phyloP scores from a whole-genome alignment of 2,329 filamentous ascomycete genomes.

The Fusarium sp. region DNA sequence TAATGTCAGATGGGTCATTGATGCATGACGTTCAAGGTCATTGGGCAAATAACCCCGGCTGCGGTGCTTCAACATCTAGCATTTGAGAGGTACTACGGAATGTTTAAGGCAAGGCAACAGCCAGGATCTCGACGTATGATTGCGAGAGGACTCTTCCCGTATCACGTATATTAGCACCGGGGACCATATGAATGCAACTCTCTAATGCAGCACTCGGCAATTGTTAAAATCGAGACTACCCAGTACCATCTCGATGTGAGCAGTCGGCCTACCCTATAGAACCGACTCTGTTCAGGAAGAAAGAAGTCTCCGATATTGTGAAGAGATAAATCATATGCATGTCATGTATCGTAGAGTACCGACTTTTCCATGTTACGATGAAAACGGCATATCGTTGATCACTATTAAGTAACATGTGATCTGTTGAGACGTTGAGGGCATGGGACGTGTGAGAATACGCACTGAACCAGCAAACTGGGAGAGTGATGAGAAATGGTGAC shows the following conservation, averaged over 20 bases:
- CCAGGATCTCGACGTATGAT: not conserved
- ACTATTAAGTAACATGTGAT: not conserved
- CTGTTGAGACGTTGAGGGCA: not conserved
- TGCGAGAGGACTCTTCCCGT: not conserved
- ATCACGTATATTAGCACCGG: no score
- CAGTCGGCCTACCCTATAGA: not conserved
- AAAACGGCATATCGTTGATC: not conserved
- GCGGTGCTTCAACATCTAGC: not conserved
- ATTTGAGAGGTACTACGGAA: not conserved
- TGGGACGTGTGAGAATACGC: not conserved
- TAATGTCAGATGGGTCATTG: not conserved
- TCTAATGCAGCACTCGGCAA: no score
- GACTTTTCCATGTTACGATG: not conserved
- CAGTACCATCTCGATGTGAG: no score
- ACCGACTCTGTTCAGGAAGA: not conserved
- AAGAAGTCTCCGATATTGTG: not conserved
- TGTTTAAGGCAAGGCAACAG: not conserved
- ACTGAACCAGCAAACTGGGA: not conserved
- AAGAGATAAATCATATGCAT: not conserved
- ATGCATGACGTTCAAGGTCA: not conserved
- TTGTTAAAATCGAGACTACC: not conserved
- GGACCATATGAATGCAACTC: not conserved
- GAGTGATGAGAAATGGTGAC: not conserved
- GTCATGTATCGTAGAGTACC: not conserved
- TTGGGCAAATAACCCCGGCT: not conserved